Conservation (phyloP, 495 filamentous ascomycete species). For the Penicillium tannophilum region DNA sequence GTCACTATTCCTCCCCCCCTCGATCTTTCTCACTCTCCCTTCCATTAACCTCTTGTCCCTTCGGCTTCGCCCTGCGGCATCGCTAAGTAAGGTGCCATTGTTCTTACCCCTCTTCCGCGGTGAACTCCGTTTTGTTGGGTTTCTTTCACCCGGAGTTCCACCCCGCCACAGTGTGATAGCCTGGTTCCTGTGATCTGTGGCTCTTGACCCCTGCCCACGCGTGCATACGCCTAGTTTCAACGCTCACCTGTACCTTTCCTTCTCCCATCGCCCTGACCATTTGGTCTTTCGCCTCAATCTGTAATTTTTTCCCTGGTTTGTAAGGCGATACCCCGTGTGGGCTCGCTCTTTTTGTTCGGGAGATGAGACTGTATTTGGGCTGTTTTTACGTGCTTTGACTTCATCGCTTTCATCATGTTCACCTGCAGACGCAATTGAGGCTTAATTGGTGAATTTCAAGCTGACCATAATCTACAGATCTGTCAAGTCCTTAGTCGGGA, state of each 20-base stretch:
- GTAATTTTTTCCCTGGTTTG: constrained; percentile 5
- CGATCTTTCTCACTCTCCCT: constrained; percentile 1
- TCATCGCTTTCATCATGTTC: neutral
- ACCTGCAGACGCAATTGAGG: neutral
- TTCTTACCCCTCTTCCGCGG: neutral
- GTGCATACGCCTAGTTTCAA: constrained; percentile 4
- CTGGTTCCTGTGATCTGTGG: constrained; percentile 4
- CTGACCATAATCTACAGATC: constrained; percentile 1
- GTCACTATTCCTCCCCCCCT: neutral
- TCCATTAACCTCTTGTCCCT: constrained; percentile 4
- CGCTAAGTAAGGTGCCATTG: constrained; percentile 2
- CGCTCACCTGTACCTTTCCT: neutral
- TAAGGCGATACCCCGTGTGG: constrained; percentile 3
- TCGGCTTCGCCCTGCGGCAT: constrained; percentile 6
- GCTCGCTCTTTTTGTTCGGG: neutral
- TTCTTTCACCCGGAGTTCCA: neutral
- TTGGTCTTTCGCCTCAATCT: constrained; percentile 8
- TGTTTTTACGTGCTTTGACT: neutral
- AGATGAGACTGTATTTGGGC: neutral
- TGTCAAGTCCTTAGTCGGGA: constrained; percentile 12
- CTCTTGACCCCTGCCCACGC: constrained; percentile 1
- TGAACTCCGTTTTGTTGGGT: neutral
- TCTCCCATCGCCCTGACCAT: neutral
- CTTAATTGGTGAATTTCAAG: neutral
- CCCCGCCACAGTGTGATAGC: constrained; percentile 1